Percentiles rank a stretch among this genome's conserved stretches.
Conservation (phyloP, 2,329 filamentous ascomycete species). For the Pyricularia grisea region DNA sequence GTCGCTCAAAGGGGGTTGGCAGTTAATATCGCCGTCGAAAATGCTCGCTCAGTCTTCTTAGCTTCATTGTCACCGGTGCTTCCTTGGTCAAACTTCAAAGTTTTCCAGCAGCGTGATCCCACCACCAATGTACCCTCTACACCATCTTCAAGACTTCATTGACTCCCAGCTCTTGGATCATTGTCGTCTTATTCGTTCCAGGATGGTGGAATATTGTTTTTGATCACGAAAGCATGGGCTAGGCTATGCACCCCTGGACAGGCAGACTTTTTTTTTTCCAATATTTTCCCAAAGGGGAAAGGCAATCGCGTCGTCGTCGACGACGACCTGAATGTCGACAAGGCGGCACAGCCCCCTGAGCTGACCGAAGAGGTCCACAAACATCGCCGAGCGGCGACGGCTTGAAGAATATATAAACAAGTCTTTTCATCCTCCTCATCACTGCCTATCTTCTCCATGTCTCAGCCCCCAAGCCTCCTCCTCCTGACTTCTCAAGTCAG, state of each 20-base stretch:
- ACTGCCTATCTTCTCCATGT: not conserved
- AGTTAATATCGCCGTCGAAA: not conserved
- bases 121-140: not conserved
- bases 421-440: not conserved
- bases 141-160: not conserved
- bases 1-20: not conserved
- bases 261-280: not conserved
- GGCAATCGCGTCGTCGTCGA: not conserved
- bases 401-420: not conserved
- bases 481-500: not conserved
- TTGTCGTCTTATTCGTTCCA: not conserved
- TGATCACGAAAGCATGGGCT: not conserved
- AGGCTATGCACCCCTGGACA: not conserved
- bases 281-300: not conserved
- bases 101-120: not conserved
- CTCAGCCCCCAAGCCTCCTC: not conserved
- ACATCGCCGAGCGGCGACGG: not conserved
- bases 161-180: not conserved
- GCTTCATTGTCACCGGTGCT: not conserved
- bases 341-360: not conserved
- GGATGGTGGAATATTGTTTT: not conserved
- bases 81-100: not conserved
- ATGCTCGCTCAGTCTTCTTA: not conserved
- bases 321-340: not conserved
- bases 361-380: not conserved